Evolutionary conservation across 495 filamentous ascomycete species (phyloP), one percentile per base, ranked within the genome.

Genomic region (Xylaria scruposa): DNA sequence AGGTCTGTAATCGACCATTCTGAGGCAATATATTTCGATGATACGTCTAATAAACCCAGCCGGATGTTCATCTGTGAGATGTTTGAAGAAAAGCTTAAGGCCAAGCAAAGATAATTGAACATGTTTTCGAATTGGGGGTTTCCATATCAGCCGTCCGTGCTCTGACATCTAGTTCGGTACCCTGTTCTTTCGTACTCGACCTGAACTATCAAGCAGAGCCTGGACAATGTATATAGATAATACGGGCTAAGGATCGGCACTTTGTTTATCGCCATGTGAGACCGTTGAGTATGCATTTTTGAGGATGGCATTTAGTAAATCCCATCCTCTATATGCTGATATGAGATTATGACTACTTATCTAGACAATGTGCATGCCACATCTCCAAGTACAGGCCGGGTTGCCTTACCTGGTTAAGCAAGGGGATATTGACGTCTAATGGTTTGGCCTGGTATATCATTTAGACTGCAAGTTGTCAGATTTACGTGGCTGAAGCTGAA

Each of bases 251-350:
- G 21, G 49, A 56, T 54, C 49, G n/a, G 49, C 65, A 44, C 21
- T n/a, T 17, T 42, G 31, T 66, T 38, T 31, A 53, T 36, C 7
- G 31, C 29, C 46, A 29, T 53, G 63, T 53, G 36, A 56, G n/a
- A 67, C 49, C 19, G 29, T 19, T 42, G 12, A 10, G 21, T 33
- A 67, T 67, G 65, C 65, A 24, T 15, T 67, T 67, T 15, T 26
- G 6, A 44, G 19, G 31, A 67, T 67, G 65, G 65, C 33, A 67
- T 54, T 67, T 56, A 26, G 4, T 1, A 40, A 67, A 56, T 67
- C 65, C 65, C 65, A 67, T 67, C 13, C 17, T 38, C 29, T 51
- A 4, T n/a, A 17, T 3, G n/a, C 46, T 46, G 8, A 8, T 63
- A 29, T 26, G 21, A 42, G n/a, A 63, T 44, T 63, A 29, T 24